Evolutionary conservation across 108 stramenopile species (phyloP).

Genomic region (Stephanodiscus triporus): DNA sequence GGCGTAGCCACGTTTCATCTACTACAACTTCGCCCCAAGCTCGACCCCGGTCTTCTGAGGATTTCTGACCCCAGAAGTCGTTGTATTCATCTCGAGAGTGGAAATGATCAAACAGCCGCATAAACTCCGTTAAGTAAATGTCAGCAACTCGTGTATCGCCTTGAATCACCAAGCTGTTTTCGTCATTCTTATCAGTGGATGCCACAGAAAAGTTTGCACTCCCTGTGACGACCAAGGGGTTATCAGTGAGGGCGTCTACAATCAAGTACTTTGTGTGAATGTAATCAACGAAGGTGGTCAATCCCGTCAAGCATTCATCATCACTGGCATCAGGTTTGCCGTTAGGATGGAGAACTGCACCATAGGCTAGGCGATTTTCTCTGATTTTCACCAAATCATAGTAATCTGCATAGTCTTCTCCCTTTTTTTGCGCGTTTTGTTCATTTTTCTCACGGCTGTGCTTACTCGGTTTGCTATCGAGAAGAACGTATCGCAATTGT

Average conservation of each 20-base stretch:
- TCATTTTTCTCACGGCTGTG: slow-evolving; percentile 19
- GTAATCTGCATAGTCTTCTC: slow-evolving; percentile 29
- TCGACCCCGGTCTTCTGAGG: background rate
- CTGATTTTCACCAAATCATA: slow-evolving; percentile 29
- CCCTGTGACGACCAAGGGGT: slow-evolving; percentile 42
- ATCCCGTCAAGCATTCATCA: slow-evolving; percentile 37
- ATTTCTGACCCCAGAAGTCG: background rate
- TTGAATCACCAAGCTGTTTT: slow-evolving; percentile 43
- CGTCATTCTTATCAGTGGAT: slow-evolving; percentile 42
- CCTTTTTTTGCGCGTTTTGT: slow-evolving; percentile 29
- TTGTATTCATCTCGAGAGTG: slow-evolving; percentile 31
- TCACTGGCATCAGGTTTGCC: slow-evolving; percentile 1
- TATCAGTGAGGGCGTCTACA: slow-evolving; percentile 39
- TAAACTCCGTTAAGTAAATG: slow-evolving; percentile 48
- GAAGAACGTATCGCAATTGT: slow-evolving; percentile 37
- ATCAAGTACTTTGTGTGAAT: slow-evolving; percentile 45
- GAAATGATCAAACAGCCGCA: slow-evolving; percentile 49
- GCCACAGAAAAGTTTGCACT: slow-evolving; percentile 46
- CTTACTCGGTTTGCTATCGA: slow-evolving; percentile 46
- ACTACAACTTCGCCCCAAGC: slow-evolving; percentile 25
- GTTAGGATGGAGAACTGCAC: slow-evolving; percentile 21
- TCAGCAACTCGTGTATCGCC: slow-evolving; percentile 41
- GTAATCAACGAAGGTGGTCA: slow-evolving; percentile 40
- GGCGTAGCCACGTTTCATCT: slow-evolving; percentile 47
- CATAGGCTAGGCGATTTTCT: slow-evolving; percentile 38